Evolutionary conservation across 129 eudicot genomes (phyloP).

Genomic region (Pseudognaphalium luteoalbum): DNA sequence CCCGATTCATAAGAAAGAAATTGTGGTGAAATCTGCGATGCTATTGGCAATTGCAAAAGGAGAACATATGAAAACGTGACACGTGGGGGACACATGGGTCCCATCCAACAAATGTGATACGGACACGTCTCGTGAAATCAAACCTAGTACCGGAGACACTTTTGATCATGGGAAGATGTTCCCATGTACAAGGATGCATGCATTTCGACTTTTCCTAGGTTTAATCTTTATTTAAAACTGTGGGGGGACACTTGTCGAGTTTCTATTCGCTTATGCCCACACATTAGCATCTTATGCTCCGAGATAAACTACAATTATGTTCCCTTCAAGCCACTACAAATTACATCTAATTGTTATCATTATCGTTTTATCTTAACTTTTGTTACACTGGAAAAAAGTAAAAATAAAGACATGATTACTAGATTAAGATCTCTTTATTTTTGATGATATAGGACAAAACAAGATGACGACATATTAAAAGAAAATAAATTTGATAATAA

Average conservation of each 20-base stretch:
- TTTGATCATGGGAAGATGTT: conserved; percentile 30
- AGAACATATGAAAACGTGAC: conserved; percentile 9
- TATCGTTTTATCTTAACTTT: conserved; percentile 3
- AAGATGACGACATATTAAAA: not conserved
- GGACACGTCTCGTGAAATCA: conserved; percentile 20
- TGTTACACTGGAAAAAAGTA: not conserved
- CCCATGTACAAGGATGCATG: conserved; percentile 30
- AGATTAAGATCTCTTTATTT: not conserved
- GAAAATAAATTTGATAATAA: not conserved
- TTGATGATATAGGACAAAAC: not conserved
- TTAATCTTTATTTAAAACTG: not conserved
- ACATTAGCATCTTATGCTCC: conserved; percentile 32
- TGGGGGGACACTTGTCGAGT: conserved; percentile 31
- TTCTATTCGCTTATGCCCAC: conserved; percentile 15
- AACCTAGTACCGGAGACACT: conserved; percentile 30
- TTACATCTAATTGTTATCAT: conserved; percentile 1
- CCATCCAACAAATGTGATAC: conserved; percentile 22
- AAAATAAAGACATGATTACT: not conserved
- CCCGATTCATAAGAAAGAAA: conserved; percentile 2
- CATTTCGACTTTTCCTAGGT: conserved; percentile 25
- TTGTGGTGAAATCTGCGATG: not conserved
- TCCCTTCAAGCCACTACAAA: conserved; percentile 16
- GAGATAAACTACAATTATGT: conserved; percentile 22
- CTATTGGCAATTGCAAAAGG: conserved; percentile 12
- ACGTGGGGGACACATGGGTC: conserved; percentile 29